Evolutionary conservation across 495 filamentous ascomycete genomes (phyloP).

Genomic region (Lophiostoma macrostomum): DNA sequence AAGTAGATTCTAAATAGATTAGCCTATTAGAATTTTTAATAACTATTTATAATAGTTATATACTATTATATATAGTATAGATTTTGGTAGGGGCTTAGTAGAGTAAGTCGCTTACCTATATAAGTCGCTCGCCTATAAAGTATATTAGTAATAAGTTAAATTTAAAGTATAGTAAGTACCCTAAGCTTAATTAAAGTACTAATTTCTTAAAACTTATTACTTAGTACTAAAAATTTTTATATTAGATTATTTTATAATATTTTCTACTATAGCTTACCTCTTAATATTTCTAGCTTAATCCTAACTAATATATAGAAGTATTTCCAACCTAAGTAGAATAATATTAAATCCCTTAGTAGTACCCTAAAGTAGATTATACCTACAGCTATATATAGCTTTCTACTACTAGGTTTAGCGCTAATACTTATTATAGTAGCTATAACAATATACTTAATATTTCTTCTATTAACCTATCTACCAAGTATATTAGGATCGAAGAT

Average conservation of each 20-base stretch:
- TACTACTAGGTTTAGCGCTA: neutral
- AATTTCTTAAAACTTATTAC: neutral
- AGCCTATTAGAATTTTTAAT: too few species aligned
- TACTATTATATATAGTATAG: too few species aligned
- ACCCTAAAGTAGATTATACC: neutral
- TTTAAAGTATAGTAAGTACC: neutral
- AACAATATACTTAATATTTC: slow-evolving; percentile 1
- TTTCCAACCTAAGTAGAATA: neutral
- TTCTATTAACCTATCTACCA: neutral
- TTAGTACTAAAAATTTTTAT: neutral
- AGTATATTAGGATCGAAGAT: neutral
- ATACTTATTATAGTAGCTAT: neutral
- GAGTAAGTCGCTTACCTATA: too few species aligned
- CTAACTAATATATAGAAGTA: neutral
- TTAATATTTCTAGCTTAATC: neutral
- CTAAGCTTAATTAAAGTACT: neutral
- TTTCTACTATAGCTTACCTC: neutral
- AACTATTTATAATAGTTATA: too few species aligned
- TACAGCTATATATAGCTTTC: neutral
- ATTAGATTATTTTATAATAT: slow-evolving; percentile 1
- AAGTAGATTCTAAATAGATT: too few species aligned
- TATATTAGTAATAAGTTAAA: slow-evolving; percentile 1
- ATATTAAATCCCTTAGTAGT: neutral
- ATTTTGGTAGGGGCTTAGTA: too few species aligned
- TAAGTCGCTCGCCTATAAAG: too few species aligned